Percentiles rank a stretch among this genome's conserved stretches.
Evolutionary conservation across 2,329 filamentous ascomycete species (phyloP).

Genomic region (Sporothrix brasiliensis): DNA sequence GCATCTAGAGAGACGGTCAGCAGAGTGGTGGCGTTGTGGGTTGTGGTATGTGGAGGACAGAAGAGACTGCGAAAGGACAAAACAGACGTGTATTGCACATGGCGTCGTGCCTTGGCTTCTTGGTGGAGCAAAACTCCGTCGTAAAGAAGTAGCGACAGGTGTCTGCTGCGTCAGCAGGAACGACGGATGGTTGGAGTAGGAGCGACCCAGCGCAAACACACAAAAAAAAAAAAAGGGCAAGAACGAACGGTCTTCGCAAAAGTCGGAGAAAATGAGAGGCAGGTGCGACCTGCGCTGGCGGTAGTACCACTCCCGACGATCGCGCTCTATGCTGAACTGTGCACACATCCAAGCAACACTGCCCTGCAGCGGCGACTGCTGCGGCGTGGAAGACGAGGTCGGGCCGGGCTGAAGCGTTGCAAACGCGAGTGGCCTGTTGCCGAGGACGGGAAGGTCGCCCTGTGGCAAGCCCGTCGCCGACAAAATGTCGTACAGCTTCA

Average conservation of each 20-base stretch:
- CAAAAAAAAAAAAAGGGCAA: background rate
- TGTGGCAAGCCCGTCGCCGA: slow-evolving; percentile 3
- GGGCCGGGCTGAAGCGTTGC: background rate
- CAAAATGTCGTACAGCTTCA: slow-evolving; percentile 26
- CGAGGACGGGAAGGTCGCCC: slow-evolving; percentile 12
- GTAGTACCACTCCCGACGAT: slow-evolving; percentile 28
- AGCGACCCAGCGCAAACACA: background rate
- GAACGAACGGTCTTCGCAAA: slow-evolving; percentile 27
- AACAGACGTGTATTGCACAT: slow-evolving; percentile 32
- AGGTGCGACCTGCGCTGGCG: background rate
- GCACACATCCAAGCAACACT: slow-evolving; percentile 25
- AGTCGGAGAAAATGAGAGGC: background rate
- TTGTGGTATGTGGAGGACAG: no score
- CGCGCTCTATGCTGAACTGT: slow-evolving; percentile 8
- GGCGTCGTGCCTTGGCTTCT: slow-evolving; percentile 20
- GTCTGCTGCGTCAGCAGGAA: slow-evolving; percentile 25
- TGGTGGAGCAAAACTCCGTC: slow-evolving; percentile 17
- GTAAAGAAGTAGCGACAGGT: slow-evolving; percentile 34
- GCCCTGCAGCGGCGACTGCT: background rate
- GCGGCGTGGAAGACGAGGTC: background rate
- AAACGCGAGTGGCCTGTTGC: background rate
- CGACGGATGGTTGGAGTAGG: background rate
- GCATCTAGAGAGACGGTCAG: slow-evolving; percentile 16
- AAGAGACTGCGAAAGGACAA: background rate
- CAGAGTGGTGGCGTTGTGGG: no score